These are phyloP conservation scores for Blastobotrys arbuscula DNA, from an alignment of 1,139 yeast species.

Conservation along the genomic window DNA sequence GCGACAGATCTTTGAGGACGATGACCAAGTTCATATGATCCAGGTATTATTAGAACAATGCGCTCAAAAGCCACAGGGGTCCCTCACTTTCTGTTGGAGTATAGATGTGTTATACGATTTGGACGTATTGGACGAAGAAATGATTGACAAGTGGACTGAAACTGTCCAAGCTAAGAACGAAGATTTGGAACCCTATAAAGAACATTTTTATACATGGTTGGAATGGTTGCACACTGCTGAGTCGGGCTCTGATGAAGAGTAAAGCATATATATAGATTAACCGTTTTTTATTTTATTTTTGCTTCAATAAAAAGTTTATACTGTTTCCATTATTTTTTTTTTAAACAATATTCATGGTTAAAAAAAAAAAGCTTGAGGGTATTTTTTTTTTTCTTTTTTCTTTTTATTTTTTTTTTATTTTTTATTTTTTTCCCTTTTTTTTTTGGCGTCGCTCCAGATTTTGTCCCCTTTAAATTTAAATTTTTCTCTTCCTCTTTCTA, in stretches of 20 bases:
- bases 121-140: conserved; percentile 78
- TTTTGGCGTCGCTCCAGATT: too few species aligned
- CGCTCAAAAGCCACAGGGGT: conserved; percentile 38
- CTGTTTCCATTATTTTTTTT: too few species aligned
- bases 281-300: too few species aligned
- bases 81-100: conserved; percentile 54
- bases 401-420: background rate
- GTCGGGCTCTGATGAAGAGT: conserved; percentile 44
- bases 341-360: too few species aligned
- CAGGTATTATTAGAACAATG: conserved; percentile 50
- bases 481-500: too few species aligned
- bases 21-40: conserved; percentile 73
- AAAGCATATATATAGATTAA: too few species aligned
- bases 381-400: too few species aligned
- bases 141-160: conserved; percentile 61
- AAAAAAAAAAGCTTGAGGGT: too few species aligned
- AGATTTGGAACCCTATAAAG: conserved; percentile 36
- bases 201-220: conserved; percentile 73
- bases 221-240: conserved; percentile 89
- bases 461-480: too few species aligned
- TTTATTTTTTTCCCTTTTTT: background rate
- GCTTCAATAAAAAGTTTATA: background rate
- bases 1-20: conserved; percentile 68
- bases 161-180: conserved; percentile 20
- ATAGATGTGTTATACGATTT: conserved; percentile 67